A percentile compares a stretch with the other conserved stretches of the same genome.
These are phyloP conservation scores for Yarrowia alimentaria DNA, from an alignment of 805 yeast genomes.

Conservation along the genomic window DNA sequence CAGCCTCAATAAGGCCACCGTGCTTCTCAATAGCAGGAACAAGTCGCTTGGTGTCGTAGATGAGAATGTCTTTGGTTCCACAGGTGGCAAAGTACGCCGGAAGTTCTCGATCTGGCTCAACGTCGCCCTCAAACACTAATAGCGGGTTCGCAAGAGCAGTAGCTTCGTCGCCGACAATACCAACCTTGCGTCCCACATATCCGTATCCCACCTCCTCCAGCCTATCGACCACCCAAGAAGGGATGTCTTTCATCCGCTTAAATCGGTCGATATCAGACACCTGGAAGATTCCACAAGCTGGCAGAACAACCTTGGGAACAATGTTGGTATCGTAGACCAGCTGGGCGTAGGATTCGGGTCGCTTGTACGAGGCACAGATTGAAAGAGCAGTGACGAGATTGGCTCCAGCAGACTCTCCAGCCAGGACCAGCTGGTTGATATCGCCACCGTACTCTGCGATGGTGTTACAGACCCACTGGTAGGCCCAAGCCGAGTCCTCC, in stretches of 20 bases:
- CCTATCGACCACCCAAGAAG: slow-evolving; percentile 1
- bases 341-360: slow-evolving; percentile 20
- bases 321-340: slow-evolving; percentile 4
- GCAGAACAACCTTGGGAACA: slow-evolving; percentile 12
- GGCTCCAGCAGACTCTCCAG: slow-evolving; percentile 18
- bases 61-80: slow-evolving; percentile 9
- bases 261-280: slow-evolving; percentile 10
- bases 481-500: slow-evolving; percentile 11
- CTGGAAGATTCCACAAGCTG: slow-evolving; percentile 11
- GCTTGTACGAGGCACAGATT: slow-evolving; percentile 3
- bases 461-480: slow-evolving; percentile 5
- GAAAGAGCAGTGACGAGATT: slow-evolving; percentile 15
- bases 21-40: slow-evolving; percentile 10
- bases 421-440: neutral
- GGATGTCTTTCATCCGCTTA: neutral
- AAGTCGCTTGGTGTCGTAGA: slow-evolving; percentile 22
- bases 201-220: slow-evolving; percentile 5
- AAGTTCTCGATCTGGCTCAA: neutral
- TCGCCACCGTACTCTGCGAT: slow-evolving; percentile 19
- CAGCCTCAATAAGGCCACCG: slow-evolving; percentile 1
- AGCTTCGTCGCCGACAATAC: neutral
- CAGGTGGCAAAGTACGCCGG: slow-evolving; percentile 18
- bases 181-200: slow-evolving; percentile 3
- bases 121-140: slow-evolving; percentile 1
- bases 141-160: slow-evolving; percentile 18